Evolutionary conservation across 75 land plant genomes (phyloP).

Genomic region (Cunninghamia lanceolata): DNA sequence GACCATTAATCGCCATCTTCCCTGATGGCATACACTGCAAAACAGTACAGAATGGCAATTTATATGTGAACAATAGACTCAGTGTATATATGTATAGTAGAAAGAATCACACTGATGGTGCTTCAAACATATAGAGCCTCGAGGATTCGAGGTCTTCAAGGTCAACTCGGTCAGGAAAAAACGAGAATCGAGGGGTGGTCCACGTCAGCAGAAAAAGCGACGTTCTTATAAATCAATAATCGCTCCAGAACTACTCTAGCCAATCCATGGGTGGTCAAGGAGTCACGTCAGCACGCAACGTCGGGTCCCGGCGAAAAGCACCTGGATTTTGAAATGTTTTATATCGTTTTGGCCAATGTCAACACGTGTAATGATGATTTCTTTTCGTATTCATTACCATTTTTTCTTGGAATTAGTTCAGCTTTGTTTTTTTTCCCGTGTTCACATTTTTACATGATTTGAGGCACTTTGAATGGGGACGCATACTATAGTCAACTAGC

Average conservation of each 20-base stretch:
- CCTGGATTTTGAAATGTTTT: too few relatives aligned
- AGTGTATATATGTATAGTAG: neutral
- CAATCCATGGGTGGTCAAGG: too few relatives aligned
- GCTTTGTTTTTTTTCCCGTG: too few relatives aligned
- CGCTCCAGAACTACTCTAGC: too few relatives aligned
- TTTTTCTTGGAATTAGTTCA: too few relatives aligned
- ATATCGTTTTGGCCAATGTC: too few relatives aligned
- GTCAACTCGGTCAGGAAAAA: neutral
- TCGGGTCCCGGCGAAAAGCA: too few relatives aligned
- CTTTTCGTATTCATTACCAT: too few relatives aligned
- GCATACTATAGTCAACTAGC: neutral
- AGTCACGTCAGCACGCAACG: too few relatives aligned
- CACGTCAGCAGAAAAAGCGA: neutral
- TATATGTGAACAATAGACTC: neutral
- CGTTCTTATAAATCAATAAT: neutral
- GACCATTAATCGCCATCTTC: neutral
- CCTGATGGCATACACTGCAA: neutral
- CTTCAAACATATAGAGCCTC: neutral
- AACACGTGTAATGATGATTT: too few relatives aligned
- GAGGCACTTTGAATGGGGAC: neutral
- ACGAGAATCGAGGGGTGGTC: neutral
- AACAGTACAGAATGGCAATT: neutral
- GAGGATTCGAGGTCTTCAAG: neutral
- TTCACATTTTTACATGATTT: too few relatives aligned
- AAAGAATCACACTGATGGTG: neutral